These are phyloP conservation scores for Alternaria tenuissima DNA, from an alignment of 2,329 filamentous ascomycete genomes.

Conservation along the genomic window DNA sequence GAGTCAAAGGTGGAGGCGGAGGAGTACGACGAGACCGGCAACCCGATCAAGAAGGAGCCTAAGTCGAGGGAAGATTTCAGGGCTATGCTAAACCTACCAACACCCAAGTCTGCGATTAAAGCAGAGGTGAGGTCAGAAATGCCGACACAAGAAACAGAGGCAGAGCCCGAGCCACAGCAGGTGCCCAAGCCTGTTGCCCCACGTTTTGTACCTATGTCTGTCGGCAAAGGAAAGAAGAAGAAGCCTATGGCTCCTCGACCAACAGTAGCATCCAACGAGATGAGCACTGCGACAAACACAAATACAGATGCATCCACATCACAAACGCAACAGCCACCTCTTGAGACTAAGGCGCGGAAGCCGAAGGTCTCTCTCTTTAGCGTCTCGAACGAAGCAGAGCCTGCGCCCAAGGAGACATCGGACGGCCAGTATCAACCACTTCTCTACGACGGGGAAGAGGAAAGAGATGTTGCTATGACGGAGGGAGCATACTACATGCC, in stretches of 20 bases:
- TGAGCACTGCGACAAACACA: conserved; percentile 5
- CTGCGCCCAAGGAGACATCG: conserved; percentile 23
- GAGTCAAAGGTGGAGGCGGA: conserved; percentile 55
- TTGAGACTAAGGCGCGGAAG: conserved; percentile 51
- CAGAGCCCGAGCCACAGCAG: conserved; percentile 53
- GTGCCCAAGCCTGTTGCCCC: conserved; percentile 79
- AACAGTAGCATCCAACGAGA: conserved; percentile 4
- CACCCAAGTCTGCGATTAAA: conserved; percentile 35
- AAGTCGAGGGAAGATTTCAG: conserved; percentile 44
- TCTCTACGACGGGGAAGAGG: conserved; percentile 41
- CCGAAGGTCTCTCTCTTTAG: conserved; percentile 77
- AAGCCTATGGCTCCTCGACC: conserved; percentile 25
- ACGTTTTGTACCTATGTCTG: conserved; percentile 86
- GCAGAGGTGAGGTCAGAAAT: conserved; percentile 38
- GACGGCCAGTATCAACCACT: conserved; percentile 51
- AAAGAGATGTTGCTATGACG: conserved; percentile 22
- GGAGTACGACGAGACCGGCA: conserved; percentile 50
- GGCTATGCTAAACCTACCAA: conserved; percentile 46
- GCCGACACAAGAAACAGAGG: conserved; percentile 48
- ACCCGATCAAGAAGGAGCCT: conserved; percentile 37
- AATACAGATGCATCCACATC: not conserved
- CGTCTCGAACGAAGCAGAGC: conserved; percentile 57
- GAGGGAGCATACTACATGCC: conserved; percentile 23
- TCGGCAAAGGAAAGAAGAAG: conserved; percentile 72
- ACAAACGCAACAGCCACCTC: conserved; percentile 19